Conservation (phyloP, 345 rosid genomes). For the Excoecaria cochinchinensis region DNA sequence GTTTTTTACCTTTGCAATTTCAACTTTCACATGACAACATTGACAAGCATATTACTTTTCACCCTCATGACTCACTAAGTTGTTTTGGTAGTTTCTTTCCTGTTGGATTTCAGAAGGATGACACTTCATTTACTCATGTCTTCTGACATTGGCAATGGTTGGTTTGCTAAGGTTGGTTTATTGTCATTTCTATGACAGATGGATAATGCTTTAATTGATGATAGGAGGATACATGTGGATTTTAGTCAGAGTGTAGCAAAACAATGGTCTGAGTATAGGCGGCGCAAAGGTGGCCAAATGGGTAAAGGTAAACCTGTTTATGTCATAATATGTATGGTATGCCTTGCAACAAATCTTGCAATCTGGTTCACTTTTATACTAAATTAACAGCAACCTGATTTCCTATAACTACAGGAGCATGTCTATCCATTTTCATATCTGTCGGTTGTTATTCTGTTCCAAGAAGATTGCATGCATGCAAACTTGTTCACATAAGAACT, state of each 20-base stretch:
- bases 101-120: neutral
- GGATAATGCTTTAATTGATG: slow-evolving; percentile 97
- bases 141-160: neutral
- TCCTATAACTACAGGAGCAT: no score
- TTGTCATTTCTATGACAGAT: slow-evolving; percentile 48
- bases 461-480: neutral
- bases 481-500: neutral
- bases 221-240: slow-evolving; percentile 94
- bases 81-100: neutral
- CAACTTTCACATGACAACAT: no score
- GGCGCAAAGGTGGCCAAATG: slow-evolving; percentile 52
- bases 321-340: neutral
- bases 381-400: neutral
- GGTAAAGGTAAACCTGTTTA: slow-evolving; percentile 45
- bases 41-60: neutral
- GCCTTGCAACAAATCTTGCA: neutral
- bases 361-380: neutral
- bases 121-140: neutral
- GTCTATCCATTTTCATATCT: neutral
- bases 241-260: slow-evolving; percentile 96
- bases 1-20: neutral
- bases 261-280: slow-evolving; percentile 77
- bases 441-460: neutral
- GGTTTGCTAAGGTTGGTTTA: neutral
- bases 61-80: neutral